Evolutionary conservation across 371 early-diverging fungal species (phyloP), one percentile per base, ranked within the genome.

Genomic region (Saksenaea oblongispora): DNA sequence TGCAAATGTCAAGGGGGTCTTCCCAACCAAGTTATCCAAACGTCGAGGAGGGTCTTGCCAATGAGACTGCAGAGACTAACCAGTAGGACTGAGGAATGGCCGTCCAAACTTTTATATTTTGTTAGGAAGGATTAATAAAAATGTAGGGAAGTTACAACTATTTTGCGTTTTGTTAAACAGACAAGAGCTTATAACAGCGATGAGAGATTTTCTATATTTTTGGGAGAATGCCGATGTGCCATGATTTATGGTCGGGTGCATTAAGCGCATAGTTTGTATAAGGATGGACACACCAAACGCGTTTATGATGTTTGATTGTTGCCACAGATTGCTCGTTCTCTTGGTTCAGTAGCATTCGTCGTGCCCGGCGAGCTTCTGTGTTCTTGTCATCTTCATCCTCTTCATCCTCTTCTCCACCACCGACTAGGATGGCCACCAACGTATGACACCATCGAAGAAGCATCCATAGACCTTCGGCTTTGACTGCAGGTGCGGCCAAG

Each of bases 141-240:
- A 31, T 31, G 31, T 31, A 31, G n/a, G n/a, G n/a, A n/a, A n/a
- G 31, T 31, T 31, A 31, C 31, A 31, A 31, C 31, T 31, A 31
- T 31, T 31, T 7, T 31, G 31, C 31, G 31, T 31, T n/a, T 31
- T 31, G 31, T 7, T 31, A 35, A 36, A 56, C 4, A 34, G 34
- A 35, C n/a, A 57, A 34, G 44, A 34, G 18, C n/a, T 34, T 17
- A 60, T 27, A 60, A 34, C 51, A 47, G 8, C 9, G 35, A 56
- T 41, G 51, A 36, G 18, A 47, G 18, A 37, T 14, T 28, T 31
- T 56, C 65, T 69, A 76, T 55, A 44, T 56, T 61, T 65, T 76
- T 13, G 78, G 81, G 47, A 75, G 62, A 47, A 80, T 77, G 17
- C 81, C 81, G 54, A 80, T 75, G 67, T 80, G 81, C 81, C 81